These are phyloP conservation scores for Lagenidium sp. DNA, from an alignment of 352 stramenopile species.

Conservation along the genomic window DNA sequence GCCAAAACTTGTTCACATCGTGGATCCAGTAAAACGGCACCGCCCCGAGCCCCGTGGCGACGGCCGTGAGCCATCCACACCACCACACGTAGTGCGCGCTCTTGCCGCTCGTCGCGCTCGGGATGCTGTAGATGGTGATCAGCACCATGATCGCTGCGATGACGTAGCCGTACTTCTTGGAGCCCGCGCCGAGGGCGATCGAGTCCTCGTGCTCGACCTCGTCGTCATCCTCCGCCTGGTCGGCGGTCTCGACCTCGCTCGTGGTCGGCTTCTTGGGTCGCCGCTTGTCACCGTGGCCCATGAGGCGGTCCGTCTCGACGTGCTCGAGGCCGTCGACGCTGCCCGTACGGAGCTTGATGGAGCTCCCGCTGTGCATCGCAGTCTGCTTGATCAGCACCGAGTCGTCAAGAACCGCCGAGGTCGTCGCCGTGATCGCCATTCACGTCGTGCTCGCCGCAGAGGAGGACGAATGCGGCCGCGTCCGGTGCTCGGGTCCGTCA, in stretches of 20 bases:
- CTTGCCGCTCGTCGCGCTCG: conserved; percentile 30
- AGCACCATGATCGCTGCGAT: conserved; percentile 38
- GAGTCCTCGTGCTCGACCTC: conserved; percentile 11
- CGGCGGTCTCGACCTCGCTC: not conserved
- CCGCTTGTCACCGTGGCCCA: no score
- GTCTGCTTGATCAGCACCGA: no score
- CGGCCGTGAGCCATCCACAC: conserved; percentile 96
- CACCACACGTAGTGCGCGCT: conserved; percentile 92
- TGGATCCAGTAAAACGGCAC: conserved; percentile 92
- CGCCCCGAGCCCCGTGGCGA: conserved; percentile 92
- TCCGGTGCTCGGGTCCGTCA: no score
- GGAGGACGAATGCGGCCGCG: no score
- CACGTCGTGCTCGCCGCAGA: no score
- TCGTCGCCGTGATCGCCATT: not conserved
- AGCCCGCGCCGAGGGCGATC: conserved; percentile 12
- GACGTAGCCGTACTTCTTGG: conserved; percentile 31
- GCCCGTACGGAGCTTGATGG: conserved; percentile 3
- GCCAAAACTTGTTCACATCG: conserved; percentile 91
- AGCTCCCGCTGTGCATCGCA: not conserved
- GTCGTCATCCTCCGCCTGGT: not conserved
- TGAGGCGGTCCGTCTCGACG: no score
- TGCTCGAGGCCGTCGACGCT: conserved; percentile 2
- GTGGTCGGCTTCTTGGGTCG: no score
- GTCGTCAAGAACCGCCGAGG: no score
- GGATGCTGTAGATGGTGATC: conserved; percentile 60